Evolutionary conservation across 768 basidiomycete species (phyloP).

Genomic region (Amanita molliuscula): DNA sequence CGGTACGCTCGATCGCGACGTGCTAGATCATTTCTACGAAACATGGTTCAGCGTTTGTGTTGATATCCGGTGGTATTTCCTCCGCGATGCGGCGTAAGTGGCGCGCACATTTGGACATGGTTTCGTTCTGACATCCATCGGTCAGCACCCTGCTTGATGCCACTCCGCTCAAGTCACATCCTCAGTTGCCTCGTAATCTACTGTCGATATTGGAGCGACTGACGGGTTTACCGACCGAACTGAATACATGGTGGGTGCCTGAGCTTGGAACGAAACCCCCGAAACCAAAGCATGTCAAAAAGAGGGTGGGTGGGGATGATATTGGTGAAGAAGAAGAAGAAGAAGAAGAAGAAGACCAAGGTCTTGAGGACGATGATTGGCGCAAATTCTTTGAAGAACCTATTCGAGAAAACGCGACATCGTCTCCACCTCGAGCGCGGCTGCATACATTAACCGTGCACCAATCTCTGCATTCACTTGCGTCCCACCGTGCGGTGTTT

Average conservation of each 20-base stretch:
- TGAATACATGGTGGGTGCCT: constrained; percentile 73
- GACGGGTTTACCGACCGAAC: constrained; percentile 67
- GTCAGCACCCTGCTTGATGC: constrained; percentile 24
- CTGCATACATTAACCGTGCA: constrained; percentile 61
- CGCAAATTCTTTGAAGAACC: constrained; percentile 68
- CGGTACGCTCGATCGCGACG: constrained; percentile 42
- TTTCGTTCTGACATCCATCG: too few species aligned
- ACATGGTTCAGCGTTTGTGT: constrained; percentile 73
- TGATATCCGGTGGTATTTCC: constrained; percentile 85
- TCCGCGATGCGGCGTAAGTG: constrained; percentile 65
- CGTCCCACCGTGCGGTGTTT: constrained; percentile 74
- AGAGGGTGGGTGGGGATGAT: constrained; percentile 18
- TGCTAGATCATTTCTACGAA: constrained; percentile 52
- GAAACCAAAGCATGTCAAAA: constrained; percentile 33
- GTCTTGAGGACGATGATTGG: constrained; percentile 55
- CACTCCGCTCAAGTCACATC: constrained; percentile 19
- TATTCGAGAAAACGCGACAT: constrained; percentile 15
- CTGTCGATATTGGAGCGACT: constrained; percentile 59
- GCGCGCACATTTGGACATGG: neutral
- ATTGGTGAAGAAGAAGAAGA: constrained; percentile 25
- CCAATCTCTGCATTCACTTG: constrained; percentile 65
- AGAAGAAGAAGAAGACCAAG: constrained; percentile 20
- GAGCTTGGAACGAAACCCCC: constrained; percentile 52
- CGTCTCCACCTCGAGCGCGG: constrained; percentile 32
- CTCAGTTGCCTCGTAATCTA: constrained; percentile 33